Evolutionary conservation across 2,329 filamentous ascomycete species (phyloP), one percentile per base, ranked within the genome.

Genomic region (Lanzia echinophila): DNA sequence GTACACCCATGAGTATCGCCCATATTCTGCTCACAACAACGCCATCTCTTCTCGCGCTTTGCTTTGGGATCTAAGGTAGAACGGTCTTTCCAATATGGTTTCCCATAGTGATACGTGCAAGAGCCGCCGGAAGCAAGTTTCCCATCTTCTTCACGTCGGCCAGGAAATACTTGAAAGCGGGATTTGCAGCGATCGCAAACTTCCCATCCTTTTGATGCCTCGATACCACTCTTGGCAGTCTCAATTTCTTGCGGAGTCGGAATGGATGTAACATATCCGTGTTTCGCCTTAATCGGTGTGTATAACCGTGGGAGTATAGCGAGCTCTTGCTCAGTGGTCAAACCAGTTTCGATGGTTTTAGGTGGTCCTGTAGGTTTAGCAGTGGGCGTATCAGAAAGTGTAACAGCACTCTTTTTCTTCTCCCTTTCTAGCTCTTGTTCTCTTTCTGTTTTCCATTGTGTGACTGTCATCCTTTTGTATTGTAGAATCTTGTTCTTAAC

Each of bases 111-210:
- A 69, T 92, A 85, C 1, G 74, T 83, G 71, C 95, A 99, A 34
- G 74, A 73, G 0, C 91, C 91, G 22, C 88, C 88, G 0, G 84
- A 86, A 0, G 88, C 80, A 15, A 96, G 78, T 2, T 87, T 78
- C 0, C 84, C 85, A 44, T 95, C 94, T 61, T 84, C 79, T 55
- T 84, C 80, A 51, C 90, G 81, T 41, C 92, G 83, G 3, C 90
- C 89, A 0, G 91, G 90, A 60, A 95, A 97, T 3, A 96, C 89
- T 65, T 96, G 89, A 65, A 99, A 99, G 20, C 92, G 84, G 33
- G 83, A 83, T 41, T 78, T 78, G 70, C 94, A 99, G 19, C 94
- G 85, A 65, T 96, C 91, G 64, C 94, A 99, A 47, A 83, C 78
- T 71, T 99, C 94, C 78, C 86, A 96, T 46, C 88, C 88, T 50